Conservation (phyloP, 805 yeast species). For the Metschnikowia lunata region DNA sequence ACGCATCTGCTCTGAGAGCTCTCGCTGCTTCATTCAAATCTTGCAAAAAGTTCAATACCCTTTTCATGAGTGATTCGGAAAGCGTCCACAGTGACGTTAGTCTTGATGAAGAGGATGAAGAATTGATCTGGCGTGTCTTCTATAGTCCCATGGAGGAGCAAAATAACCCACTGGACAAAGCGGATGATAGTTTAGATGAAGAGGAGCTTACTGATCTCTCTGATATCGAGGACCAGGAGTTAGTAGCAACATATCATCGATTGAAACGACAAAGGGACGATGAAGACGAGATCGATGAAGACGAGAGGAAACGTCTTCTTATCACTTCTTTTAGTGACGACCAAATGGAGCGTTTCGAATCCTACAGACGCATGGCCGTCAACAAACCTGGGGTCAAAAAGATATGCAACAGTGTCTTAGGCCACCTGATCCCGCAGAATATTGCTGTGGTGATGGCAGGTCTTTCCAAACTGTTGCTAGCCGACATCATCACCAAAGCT, state of each 20-base stretch:
- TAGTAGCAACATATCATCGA: constrained; percentile 27
- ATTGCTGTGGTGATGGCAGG: constrained; percentile 82
- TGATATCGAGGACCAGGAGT: constrained; percentile 32
- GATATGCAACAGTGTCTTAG: constrained; percentile 70
- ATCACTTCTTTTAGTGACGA: constrained; percentile 72
- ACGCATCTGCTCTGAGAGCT: no score
- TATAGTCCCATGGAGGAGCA: constrained; percentile 24
- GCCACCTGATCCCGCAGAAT: constrained; percentile 75
- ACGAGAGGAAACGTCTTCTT: constrained; percentile 57
- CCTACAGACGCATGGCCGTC: constrained; percentile 66
- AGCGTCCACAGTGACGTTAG: constrained; percentile 33
- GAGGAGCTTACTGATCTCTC: constrained; percentile 24
- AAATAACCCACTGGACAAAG: constrained; percentile 5
- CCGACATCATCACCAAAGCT: constrained; percentile 83
- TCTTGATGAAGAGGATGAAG: constrained; percentile 44
- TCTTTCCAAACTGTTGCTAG: constrained; percentile 82
- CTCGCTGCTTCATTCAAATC: no score
- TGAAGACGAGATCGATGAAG: constrained; percentile 31
- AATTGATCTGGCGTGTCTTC: constrained; percentile 40
- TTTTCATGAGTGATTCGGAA: constrained; percentile 15
- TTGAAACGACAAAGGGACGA: constrained; percentile 30
- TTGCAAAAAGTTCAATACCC: no score
- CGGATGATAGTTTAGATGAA: constrained; percentile 21
- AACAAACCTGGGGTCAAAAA: constrained; percentile 71
- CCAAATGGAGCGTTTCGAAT: constrained; percentile 84